Percentiles rank a stretch among this genome's conserved stretches.
Conservation (phyloP, 306 rosid species). For the Mimosa pudica region DNA sequence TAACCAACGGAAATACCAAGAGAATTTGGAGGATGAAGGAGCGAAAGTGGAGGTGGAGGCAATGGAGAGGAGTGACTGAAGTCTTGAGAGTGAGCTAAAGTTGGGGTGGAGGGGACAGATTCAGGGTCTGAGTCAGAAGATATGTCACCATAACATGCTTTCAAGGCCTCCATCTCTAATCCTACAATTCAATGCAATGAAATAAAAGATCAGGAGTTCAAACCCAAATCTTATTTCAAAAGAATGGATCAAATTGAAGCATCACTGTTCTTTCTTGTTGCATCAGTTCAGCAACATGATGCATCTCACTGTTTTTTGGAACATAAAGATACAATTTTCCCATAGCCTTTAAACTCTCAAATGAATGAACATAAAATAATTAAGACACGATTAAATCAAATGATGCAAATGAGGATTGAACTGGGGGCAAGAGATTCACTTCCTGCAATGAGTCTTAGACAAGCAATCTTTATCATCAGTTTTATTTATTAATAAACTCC, state of each 20-base stretch:
- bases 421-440: neutral
- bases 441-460: neutral
- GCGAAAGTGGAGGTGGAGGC: slow-evolving; percentile 77
- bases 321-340: neutral
- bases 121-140: slow-evolving; percentile 71
- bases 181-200: neutral
- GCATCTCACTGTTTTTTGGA: neutral
- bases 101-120: slow-evolving; percentile 36
- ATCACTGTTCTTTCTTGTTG: neutral
- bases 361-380: neutral
- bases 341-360: neutral
- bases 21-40: slow-evolving; percentile 57
- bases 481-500: too few species aligned
- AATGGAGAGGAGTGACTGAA: slow-evolving; percentile 28
- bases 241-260: slow-evolving; percentile 19
- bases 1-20: slow-evolving; percentile 43
- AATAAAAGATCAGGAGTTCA: neutral
- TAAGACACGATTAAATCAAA: slow-evolving; percentile 17
- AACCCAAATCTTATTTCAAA: slow-evolving; percentile 26
- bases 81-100: slow-evolving; percentile 16
- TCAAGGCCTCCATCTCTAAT: slow-evolving; percentile 69
- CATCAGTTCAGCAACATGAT: neutral
- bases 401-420: neutral
- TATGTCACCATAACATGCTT: slow-evolving; percentile 65
- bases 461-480: neutral